phyloP scores from a whole-genome alignment of 2,329 filamentous ascomycete genomes.

The Myriosclerotinia scirpicola region DNA sequence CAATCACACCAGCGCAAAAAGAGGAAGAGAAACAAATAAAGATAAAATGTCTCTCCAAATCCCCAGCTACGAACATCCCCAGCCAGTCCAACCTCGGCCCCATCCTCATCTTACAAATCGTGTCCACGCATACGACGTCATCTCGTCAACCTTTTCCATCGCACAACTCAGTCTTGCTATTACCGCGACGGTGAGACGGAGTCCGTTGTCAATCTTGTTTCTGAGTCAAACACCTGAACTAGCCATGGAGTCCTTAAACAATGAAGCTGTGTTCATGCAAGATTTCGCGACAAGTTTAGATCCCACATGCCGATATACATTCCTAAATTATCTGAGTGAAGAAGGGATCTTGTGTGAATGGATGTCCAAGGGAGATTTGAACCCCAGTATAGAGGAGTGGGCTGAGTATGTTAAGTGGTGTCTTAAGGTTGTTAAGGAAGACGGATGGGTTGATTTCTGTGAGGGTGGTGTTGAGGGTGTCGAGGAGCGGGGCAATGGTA shows the following conservation, averaged over 20 bases:
- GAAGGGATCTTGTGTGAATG: constrained; percentile 14
- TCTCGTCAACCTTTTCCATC: constrained; percentile 12
- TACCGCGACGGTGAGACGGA: constrained; percentile 7
- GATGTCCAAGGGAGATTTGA: constrained; percentile 11
- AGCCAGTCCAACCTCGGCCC: neutral
- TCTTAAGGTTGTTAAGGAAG: neutral
- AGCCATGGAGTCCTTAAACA: neutral
- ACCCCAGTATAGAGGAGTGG: constrained; percentile 16
- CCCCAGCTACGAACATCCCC: neutral
- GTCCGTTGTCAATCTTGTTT: constrained; percentile 3
- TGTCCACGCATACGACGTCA: constrained; percentile 16
- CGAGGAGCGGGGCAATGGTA: neutral
- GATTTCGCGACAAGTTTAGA: constrained; percentile 20
- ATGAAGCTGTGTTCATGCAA: constrained; percentile 10
- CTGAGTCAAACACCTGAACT: neutral
- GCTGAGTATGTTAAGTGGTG: constrained; percentile 15
- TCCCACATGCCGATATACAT: constrained; percentile 21
- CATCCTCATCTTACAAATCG: neutral
- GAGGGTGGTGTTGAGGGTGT: neutral
- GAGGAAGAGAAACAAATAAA: neutral
- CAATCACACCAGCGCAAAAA: neutral
- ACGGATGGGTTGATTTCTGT: constrained; percentile 5
- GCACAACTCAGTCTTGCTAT: constrained; percentile 19
- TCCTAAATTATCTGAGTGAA: constrained; percentile 19
- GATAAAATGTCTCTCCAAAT: constrained; percentile 19